Base-by-base conservation (phyloP, 164 flowering plant species). In the Dillenia turbinata region DNA sequence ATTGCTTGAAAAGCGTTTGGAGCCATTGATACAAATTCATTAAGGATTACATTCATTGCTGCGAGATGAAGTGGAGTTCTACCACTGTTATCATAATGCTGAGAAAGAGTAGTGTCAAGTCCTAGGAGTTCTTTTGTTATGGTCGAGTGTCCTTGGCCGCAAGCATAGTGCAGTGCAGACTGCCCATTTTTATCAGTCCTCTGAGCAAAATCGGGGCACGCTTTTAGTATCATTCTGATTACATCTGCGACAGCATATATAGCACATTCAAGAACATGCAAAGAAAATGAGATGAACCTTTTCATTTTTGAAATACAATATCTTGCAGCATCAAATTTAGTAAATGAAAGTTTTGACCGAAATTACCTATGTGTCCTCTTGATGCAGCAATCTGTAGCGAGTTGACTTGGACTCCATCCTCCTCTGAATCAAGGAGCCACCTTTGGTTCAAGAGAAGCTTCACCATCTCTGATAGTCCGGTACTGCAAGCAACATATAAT, bases 111-210 rank as follows among this genome's bases (percentile, higher is more conserved):
- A 4, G 56, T 52, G 33, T 59, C 56, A 12, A 5, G 65, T 13
- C 47, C 22, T 12, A 74, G 56, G 8, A 74, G 68, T 54, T 55
- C 55, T 14, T 16, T 22, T 22, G 67, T 44, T 40, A 74, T 66
- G 13, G 62, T 66, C 51, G 40, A 6, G 43, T 63, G 52, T 1
- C 71, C 71, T 22, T 24, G 49, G 24, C 56, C 45, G 57, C 62
- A 62, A 43, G 77, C 77, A 22, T 8, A 51, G 59, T 74, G 77
- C 77, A 74, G n/a, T n/a, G n/a, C n/a, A n/a, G n/a, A n/a, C n/a
- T n/a, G n/a, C n/a, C n/a, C n/a, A n/a, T n/a, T n/a, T 17, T 40
- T 44, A 57, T 72, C 71, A 10, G 5, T 46, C 68, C 14, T 67
- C 19, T 43, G 17, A 49, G 65, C 65, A 9, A 58, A 26, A 16